Base-by-base conservation (phyloP, 2,329 filamentous ascomycete species). In the Macrophomina phaseolina region DNA sequence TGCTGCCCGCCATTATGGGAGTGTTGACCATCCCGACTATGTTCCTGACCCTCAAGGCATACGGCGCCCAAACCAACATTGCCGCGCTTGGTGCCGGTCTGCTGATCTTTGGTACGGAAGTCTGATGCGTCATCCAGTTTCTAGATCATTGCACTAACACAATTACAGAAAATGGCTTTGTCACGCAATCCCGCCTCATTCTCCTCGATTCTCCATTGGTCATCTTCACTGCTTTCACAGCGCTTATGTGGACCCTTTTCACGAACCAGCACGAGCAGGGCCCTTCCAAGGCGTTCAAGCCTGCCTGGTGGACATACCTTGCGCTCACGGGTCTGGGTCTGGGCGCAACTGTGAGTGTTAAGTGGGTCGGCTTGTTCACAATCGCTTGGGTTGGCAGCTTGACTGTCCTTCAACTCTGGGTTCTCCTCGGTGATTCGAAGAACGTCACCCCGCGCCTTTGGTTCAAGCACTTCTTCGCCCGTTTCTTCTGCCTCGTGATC, bases 241-340 rank as follows among this genome's bases (percentile, higher is more conserved):
- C 91, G 48, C 86, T 99, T 70, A 88, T 93, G 58, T 99, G 96
- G 84, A 91, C 88, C 52, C 95, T 91, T 74, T 99, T 99, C 81
- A 94, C 90, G 67, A 99, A 99, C 81, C 94, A 97, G 78, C 94
- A 99, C 74, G 95, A 99, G 78, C 90, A 93, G 73, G 95, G 95
- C 23, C 94, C 94, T 9, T 84, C 87, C 16, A 91, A 93, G 80
- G 94, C 95, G 23, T 99, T 99, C 82, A 85, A 89, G 71, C 87
- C 91, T 8, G 90, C 89, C 74, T 99, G 95, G 95, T 99, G 95
- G 95, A 97, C 98, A 82, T 99, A 95, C 94, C 86, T 99, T 65
- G 85, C 86, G 67, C 89, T 92, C 77, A 96, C 92, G 52, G 95
- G 95, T 73, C 82, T 99, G 51, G 91, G 91, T 45, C 85, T 99